Evolutionary conservation across 257 asterid genomes (phyloP).

Genomic region (Ocimum tenuiflorum): DNA sequence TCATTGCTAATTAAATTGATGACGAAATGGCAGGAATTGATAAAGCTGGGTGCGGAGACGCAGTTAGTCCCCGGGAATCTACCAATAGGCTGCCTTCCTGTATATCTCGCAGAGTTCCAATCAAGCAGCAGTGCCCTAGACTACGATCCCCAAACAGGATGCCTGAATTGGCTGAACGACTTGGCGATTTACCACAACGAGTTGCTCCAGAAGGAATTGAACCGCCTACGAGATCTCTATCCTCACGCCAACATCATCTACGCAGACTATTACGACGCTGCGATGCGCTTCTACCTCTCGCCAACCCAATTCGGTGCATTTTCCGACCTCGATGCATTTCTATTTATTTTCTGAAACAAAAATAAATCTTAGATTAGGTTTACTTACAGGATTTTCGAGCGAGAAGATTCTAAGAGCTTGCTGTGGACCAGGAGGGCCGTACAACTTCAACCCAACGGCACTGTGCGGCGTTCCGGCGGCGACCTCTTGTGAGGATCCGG

Average conservation of each 20-base stretch:
- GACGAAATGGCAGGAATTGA: constrained; percentile 27
- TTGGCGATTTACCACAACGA: constrained; percentile 33
- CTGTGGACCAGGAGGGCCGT: constrained; percentile 46
- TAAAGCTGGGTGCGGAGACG: constrained; percentile 40
- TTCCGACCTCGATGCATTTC: not conserved
- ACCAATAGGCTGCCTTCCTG: constrained; percentile 44
- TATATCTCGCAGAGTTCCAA: constrained; percentile 22
- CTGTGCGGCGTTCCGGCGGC: constrained; percentile 24
- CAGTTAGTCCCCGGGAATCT: constrained; percentile 44
- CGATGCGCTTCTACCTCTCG: constrained; percentile 26
- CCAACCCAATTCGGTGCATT: constrained; percentile 25
- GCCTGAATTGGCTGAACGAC: constrained; percentile 44
- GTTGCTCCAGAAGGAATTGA: constrained; percentile 32
- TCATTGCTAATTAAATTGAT: no score
- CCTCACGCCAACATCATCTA: constrained; percentile 39
- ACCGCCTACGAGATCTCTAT: constrained; percentile 22
- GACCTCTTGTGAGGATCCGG: constrained; percentile 32
- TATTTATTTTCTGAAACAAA: not conserved
- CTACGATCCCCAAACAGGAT: constrained; percentile 42
- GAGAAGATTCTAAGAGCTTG: constrained; percentile 30
- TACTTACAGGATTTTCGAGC: constrained; percentile 31
- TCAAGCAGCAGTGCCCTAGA: constrained; percentile 6
- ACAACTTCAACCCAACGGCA: constrained; percentile 24
- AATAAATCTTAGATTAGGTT: not conserved
- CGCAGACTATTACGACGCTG: constrained; percentile 44